Evolutionary conservation across 2,329 filamentous ascomycete species (phyloP), one percentile per base, ranked within the genome.

Genomic region (Penicillium sp.): DNA sequence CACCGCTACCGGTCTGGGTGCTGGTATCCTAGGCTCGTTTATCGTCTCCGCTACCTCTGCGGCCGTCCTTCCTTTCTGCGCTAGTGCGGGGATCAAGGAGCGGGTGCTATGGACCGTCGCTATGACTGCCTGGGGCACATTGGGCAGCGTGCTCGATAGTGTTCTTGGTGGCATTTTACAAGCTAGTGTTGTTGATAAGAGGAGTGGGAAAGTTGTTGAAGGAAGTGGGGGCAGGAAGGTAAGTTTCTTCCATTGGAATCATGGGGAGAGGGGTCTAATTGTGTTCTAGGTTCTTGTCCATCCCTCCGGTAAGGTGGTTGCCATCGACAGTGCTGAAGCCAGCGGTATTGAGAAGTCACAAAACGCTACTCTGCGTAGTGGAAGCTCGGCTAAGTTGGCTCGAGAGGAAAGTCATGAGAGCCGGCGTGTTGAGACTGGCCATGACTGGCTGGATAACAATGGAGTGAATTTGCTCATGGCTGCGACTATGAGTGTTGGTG

Each of bases 391-490:
- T 6, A 51, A 59, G 2, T 58, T 62, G 10, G 50, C 50, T 9
- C 57, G 57, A 32, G 62, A 68, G 8, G 48, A 54, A 4, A 56
- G 80, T 52, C 80, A 79, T 64, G 83, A 87, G 56, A 87, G 86
- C 48, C 78, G 88, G 16, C 76, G 85, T 5, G 74, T 87, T 6
- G 85, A 89, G 73, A 88, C 79, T 62, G 91, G 85, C 69, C 47
- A 79, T 76, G 83, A 96, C 69, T 71, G 95, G 57, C 78, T 99
- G 53, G 92, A 96, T 73, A 99, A 99, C 73, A 99, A 99, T 72
- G 89, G 90, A 50, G 92, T 99, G 64, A 99, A 99, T 72, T 84
- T 97, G 54, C 72, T 93, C 53, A 97, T 97, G 93, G 92, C 93
- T 0, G 81, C 84, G 13, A 79, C 80, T 4, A 92, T 96, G 83